Conservation (phyloP, 2,329 filamentous ascomycete genomes). For the Fusarium pilosicola region DNA sequence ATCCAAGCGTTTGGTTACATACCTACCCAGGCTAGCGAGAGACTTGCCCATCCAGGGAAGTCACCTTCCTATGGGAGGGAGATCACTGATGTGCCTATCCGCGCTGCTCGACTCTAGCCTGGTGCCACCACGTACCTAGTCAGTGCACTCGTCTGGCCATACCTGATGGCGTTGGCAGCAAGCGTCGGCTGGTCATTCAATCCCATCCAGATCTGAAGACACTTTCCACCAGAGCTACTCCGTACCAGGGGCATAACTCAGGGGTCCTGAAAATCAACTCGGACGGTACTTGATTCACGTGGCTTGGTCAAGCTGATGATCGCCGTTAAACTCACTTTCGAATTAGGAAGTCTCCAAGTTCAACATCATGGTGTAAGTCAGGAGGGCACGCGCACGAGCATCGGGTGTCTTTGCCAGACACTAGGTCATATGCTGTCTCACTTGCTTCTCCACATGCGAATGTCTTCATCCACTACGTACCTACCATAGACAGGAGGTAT, state of each 20-base stretch:
- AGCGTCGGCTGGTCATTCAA: constrained; percentile 13
- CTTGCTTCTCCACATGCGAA: constrained; percentile 15
- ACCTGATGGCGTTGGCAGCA: constrained; percentile 30
- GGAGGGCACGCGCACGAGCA: constrained; percentile 7
- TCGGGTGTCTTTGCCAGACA: background rate
- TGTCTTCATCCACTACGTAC: constrained; percentile 11
- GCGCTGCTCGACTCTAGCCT: constrained; percentile 18
- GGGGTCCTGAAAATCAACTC: constrained; percentile 28
- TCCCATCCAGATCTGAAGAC: constrained; percentile 7
- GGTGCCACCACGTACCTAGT: constrained; percentile 29
- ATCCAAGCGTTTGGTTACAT: background rate
- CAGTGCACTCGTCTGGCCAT: constrained; percentile 25
- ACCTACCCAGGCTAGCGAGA: constrained; percentile 2
- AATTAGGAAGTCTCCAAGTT: background rate
- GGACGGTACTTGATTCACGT: constrained; percentile 41
- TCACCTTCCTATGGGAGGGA: constrained; percentile 15
- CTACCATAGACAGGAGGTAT: constrained; percentile 9
- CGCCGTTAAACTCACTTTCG: background rate
- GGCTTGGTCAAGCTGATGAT: constrained; percentile 34
- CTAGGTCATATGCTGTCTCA: constrained; percentile 21
- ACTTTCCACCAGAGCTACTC: constrained; percentile 10
- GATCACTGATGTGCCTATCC: constrained; percentile 31
- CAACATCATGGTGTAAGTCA: constrained; percentile 5
- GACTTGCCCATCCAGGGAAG: constrained; percentile 13
- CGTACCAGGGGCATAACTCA: constrained; percentile 25